Base-by-base conservation (phyloP, 345 rosid species). In the Crucihimalaya himalaica region DNA sequence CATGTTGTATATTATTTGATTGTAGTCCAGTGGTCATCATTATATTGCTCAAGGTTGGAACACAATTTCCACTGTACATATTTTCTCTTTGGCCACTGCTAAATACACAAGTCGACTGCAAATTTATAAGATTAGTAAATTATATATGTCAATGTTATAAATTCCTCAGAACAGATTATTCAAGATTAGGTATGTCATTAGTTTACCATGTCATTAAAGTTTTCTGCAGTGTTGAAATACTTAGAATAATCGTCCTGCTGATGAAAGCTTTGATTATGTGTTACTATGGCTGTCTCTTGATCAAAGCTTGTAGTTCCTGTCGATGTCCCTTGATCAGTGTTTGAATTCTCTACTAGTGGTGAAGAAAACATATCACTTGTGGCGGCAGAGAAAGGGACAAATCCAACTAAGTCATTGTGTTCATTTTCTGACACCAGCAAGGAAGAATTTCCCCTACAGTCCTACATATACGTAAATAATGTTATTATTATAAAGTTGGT, bases 221-320 rank as follows among this genome's bases (percentile, higher is more conserved):
- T 43, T 12, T 31, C 37, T 34, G 10, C 21, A 0, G 35, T 16
- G 11, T 20, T 52, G 56, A 63, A 29, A 15, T 66, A 29, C 11
- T 56, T 31, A 11, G 47, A 23, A 63, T 48, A 47, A 4, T 42
- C 46, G 28, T 42, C 54, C 27, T 7, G 27, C 1, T 31, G 55
- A 42, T 11, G 47, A 20, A 63, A 63, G 27, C 35, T 72, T 53
- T 72, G 76, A 72, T 72, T 15, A 11, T 63, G 70, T 31, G 63
- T 12, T 20, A 53, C 42, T n/a, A 25, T 35, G 9, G 28, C 6
- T 19, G 43, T 43, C 46, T 72, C 70, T 21, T 29, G 45, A 20
- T 6, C 63, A 63, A 52, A 20, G 32, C 35, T 42, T 63, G 76
- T 6, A 29, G 5, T 12, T 72, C 25, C 20, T 63, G 54, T 23